phyloP scores from a whole-genome alignment of 345 rosid species.

The Dimocarpus longan region DNA sequence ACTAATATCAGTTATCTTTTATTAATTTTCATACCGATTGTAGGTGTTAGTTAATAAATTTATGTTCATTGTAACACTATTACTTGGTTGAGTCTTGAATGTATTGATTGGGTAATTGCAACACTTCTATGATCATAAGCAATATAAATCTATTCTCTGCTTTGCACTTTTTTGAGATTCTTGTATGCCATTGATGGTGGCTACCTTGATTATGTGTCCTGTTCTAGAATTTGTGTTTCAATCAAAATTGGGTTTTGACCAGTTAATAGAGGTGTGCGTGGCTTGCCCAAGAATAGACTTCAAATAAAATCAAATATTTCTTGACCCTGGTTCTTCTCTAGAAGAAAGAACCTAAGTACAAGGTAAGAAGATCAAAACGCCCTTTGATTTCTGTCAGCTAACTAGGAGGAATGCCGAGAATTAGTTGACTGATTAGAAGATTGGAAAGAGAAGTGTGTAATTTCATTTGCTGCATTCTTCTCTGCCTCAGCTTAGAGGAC shows the following conservation, averaged over 20 bases:
- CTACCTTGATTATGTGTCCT: not conserved
- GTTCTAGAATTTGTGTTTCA: not conserved
- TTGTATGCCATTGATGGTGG: not conserved
- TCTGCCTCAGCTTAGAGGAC: not conserved
- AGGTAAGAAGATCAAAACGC: not conserved
- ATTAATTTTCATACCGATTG: slow-evolving; percentile 9
- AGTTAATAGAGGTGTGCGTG: not conserved
- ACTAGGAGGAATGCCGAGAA: not conserved
- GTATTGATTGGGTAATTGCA: not conserved
- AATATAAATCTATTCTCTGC: not conserved
- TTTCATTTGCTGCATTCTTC: not conserved
- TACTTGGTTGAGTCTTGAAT: slow-evolving; percentile 10
- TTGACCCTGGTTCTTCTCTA: not conserved
- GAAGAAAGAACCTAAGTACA: not conserved
- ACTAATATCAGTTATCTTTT: not conserved
- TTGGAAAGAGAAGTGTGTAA: not conserved
- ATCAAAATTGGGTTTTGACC: not conserved
- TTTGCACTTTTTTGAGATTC: not conserved
- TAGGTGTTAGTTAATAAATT: not conserved
- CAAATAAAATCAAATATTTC: not conserved
- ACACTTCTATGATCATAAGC: not conserved
- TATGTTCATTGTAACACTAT: not conserved
- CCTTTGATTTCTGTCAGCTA: not conserved
- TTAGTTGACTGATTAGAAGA: not conserved
- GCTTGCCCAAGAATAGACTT: not conserved